Evolutionary conservation across 805 yeast genomes (phyloP), one percentile per base, ranked within the genome.

Genomic region (Kazachstania taianensis): DNA sequence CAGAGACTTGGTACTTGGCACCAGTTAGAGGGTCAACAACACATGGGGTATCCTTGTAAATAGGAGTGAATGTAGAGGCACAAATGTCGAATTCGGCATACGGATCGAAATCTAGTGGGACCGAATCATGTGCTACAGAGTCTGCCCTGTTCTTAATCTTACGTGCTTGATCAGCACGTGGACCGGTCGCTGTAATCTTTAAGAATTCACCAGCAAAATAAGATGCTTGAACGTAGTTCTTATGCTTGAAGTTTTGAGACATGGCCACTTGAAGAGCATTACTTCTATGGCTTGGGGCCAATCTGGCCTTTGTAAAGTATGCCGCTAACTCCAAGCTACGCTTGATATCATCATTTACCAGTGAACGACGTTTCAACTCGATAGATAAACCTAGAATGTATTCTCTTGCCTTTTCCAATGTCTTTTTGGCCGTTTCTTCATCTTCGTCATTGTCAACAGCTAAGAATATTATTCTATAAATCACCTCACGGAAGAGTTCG

Each of bases 281-380:
- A 36, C 80, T 74, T 41, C 81, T 74, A 61, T 92, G 98, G 6
- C 81, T 79, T 24, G 82, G 78, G 44, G 81, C 84, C 48, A 92
- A 70, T 45, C 81, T 73, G 19, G 87, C 79, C 54, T 74, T 78
- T 10, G 98, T 85, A 67, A 92, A 94, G 62, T 89, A 89, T 1
- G 97, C 94, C 5, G 98, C 97, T 46, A 92, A 67, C 61, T 92
- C 97, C 53, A 92, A 69, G 59, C 85, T 87, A 44, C 97, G 81
- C 60, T 85, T 81, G 37, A 81, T 67, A 41, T 78, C 78, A 20
- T 71, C 70, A 8, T 78, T 68, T 22, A 81, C 83, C 40, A 94
- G 62, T 8, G 81, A 56, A 62, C 97, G 85, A 62, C 99, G 87
- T 38, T 72, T 73, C 44, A 89, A 69, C 61, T 92, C 99, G 44